These are phyloP conservation scores for Mediolabrus comicus DNA, from an alignment of 108 stramenopile species.

Conservation along the genomic window DNA sequence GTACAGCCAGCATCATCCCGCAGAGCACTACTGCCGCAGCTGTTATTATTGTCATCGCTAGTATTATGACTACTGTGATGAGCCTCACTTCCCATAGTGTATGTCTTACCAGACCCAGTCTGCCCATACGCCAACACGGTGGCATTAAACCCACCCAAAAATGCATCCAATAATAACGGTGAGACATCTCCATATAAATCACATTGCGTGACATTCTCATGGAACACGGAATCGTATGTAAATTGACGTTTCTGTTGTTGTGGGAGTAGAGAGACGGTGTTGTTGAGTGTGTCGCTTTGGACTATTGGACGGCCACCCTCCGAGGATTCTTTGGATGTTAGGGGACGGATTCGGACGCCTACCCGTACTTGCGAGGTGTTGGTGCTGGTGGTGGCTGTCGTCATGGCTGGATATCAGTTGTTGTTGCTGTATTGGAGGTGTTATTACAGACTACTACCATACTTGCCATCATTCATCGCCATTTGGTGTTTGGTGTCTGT, in stretches of 20 bases:
- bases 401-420: not conserved
- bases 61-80: not conserved
- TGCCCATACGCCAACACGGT: constrained; percentile 93
- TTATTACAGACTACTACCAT: no score
- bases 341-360: constrained; percentile 76
- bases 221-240: constrained; percentile 83
- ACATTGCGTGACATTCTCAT: constrained; percentile 45
- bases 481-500: no score
- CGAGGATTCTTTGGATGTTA: constrained; percentile 66
- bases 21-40: constrained; percentile 77
- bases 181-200: constrained; percentile 73
- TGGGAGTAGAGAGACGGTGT: constrained; percentile 57
- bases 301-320: constrained; percentile 67
- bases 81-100: constrained; percentile 76
- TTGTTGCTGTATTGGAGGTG: not conserved
- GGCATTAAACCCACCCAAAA: constrained; percentile 71
- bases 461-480: no score
- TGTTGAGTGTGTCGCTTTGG: constrained; percentile 34
- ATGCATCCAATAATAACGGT: constrained; percentile 62
- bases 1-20: constrained; percentile 32
- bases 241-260: no score
- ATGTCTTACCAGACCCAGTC: constrained; percentile 87
- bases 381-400: no score
- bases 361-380: constrained; percentile 70
- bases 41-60: not conserved